These are phyloP conservation scores for Acanthamoeba culbertsoni DNA, from an alignment of 208 protist genomes.

Conservation along the genomic window DNA sequence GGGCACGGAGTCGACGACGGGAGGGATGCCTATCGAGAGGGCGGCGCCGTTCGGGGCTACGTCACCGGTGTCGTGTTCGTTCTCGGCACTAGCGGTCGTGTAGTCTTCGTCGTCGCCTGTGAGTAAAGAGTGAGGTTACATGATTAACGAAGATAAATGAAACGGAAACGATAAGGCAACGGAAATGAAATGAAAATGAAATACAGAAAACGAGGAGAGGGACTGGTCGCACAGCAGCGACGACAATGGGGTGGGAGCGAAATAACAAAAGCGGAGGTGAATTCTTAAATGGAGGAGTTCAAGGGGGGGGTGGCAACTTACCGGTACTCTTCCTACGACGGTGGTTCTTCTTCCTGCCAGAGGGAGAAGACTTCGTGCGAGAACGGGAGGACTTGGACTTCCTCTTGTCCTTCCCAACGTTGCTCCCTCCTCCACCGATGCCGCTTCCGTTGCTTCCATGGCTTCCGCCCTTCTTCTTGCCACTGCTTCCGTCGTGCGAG, in stretches of 20 bases:
- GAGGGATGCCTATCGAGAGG: background rate
- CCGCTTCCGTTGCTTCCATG: background rate
- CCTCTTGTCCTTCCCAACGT: background rate
- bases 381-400: conserved; percentile 36
- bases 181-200: too few species aligned
- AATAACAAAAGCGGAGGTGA: too few species aligned
- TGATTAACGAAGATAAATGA: too few species aligned
- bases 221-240: too few species aligned
- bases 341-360: conserved; percentile 36
- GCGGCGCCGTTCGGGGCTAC: background rate
- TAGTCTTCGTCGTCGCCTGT: background rate
- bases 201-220: too few species aligned
- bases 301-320: background rate
- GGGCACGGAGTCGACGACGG: background rate
- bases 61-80: background rate
- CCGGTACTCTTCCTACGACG: conserved; percentile 11
- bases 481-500: background rate
- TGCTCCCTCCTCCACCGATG: background rate
- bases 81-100: background rate
- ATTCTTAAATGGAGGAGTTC: too few species aligned
- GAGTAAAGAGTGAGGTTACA: background rate
- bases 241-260: too few species aligned
- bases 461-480: background rate
- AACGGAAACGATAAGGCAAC: too few species aligned
- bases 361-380: background rate